Conservation (phyloP, 768 basidiomycete species). For the Rhodotorula diobovata region DNA sequence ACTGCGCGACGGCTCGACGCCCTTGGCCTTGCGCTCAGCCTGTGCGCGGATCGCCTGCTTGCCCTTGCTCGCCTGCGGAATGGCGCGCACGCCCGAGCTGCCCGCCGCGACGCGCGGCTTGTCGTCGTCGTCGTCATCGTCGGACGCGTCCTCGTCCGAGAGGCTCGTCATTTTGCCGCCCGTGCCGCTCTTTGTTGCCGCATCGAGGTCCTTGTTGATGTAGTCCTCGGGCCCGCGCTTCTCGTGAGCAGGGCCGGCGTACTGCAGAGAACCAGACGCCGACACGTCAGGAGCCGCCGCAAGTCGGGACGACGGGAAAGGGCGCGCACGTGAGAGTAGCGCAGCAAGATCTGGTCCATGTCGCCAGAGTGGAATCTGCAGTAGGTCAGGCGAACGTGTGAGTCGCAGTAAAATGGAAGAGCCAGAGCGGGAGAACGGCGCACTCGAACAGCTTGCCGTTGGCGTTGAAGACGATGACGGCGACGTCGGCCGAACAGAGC, state of each 20-base stretch:
- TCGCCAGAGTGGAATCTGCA: conserved; percentile 33
- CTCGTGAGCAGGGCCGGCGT: conserved; percentile 33
- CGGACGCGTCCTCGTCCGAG: conserved; percentile 21
- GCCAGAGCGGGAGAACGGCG: background rate
- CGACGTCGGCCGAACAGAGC: conserved; percentile 42
- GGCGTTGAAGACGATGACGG: conserved; percentile 42
- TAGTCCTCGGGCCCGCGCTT: conserved; percentile 35
- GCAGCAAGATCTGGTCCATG: conserved; percentile 31
- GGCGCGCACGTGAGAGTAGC: conserved; percentile 32
- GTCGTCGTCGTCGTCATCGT: conserved; percentile 8
- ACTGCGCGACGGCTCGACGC: background rate
- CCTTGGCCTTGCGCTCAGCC: conserved; percentile 10
- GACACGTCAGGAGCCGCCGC: background rate
- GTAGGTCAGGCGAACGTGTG: rapidly evolving
- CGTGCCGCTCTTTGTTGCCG: conserved; percentile 8
- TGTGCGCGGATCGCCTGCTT: conserved; percentile 21
- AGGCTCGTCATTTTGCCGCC: conserved; percentile 33
- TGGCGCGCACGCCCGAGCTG: conserved; percentile 12
- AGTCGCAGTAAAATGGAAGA: background rate
- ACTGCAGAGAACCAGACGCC: background rate
- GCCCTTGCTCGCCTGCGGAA: conserved; percentile 10
- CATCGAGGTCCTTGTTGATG: conserved; percentile 21
- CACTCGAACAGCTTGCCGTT: conserved; percentile 42
- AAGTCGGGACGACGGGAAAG: too few species aligned
- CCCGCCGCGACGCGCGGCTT: conserved; percentile 1